A percentile compares a stretch with the other conserved stretches of the same genome.
These are phyloP conservation scores for Cryptococcus depauperatus DNA, from an alignment of 1,284 basidiomycete species.

Conservation along the genomic window DNA sequence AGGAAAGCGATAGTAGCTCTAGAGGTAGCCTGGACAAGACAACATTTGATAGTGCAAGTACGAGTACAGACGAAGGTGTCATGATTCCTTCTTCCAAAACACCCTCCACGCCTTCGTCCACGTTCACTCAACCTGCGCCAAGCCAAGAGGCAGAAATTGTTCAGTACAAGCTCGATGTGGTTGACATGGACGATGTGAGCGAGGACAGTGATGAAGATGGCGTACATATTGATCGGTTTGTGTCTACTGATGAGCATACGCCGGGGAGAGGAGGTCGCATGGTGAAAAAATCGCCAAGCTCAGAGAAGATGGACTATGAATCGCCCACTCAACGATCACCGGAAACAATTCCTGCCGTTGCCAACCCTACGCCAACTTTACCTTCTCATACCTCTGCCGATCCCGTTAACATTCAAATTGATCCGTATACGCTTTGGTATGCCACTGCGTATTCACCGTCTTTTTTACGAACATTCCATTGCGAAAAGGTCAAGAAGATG, in stretches of 20 bases:
- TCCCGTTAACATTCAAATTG: slow-evolving; percentile 10
- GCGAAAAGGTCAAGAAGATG: slow-evolving; percentile 89
- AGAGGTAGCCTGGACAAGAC: background rate
- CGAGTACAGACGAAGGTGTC: slow-evolving; percentile 16
- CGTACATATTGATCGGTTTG: too few relatives aligned
- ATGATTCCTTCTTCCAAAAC: slow-evolving; percentile 9
- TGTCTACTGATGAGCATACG: too few relatives aligned
- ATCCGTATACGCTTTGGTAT: slow-evolving; percentile 53
- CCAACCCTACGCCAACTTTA: too few relatives aligned
- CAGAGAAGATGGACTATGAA: too few relatives aligned
- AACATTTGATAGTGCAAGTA: too few relatives aligned
- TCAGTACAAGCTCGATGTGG: slow-evolving; percentile 25
- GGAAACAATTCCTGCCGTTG: too few relatives aligned
- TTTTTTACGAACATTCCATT: slow-evolving; percentile 84
- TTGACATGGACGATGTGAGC: slow-evolving; percentile 26
- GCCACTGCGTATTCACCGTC: slow-evolving; percentile 54
- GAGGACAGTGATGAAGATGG: slow-evolving; percentile 8
- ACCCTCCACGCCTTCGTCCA: too few relatives aligned
- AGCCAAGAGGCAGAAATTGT: too few relatives aligned
- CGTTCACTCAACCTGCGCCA: too few relatives aligned
- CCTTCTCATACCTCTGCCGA: slow-evolving; percentile 1
- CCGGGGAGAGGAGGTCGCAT: too few relatives aligned
- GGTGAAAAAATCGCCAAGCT: too few relatives aligned
- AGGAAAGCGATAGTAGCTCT: background rate
- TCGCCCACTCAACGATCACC: too few relatives aligned